A percentile compares a stretch with the other conserved stretches of the same genome.
Conservation (phyloP, 2,329 filamentous ascomycete species). For the Pseudogymnoascus sp. region DNA sequence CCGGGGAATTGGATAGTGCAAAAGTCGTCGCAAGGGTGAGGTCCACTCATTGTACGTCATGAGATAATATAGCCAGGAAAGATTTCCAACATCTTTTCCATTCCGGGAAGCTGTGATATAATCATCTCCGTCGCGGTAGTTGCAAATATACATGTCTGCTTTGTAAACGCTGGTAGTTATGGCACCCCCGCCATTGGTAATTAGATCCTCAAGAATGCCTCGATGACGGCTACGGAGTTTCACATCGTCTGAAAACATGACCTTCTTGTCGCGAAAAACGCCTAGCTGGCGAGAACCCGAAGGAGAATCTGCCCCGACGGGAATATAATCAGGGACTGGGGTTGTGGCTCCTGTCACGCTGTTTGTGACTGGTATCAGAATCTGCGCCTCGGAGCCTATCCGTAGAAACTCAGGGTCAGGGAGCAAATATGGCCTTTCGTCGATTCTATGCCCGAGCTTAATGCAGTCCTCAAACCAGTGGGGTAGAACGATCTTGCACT, state of each 20-base stretch:
- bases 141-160: slow-evolving; percentile 79
- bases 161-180: slow-evolving; percentile 58
- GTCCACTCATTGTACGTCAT: slow-evolving; percentile 87
- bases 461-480: slow-evolving; percentile 99
- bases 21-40: slow-evolving; percentile 68
- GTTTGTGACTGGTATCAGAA: slow-evolving; percentile 49
- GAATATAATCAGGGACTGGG: slow-evolving; percentile 34
- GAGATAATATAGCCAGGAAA: slow-evolving; percentile 89
- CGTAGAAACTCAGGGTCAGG: slow-evolving; percentile 80
- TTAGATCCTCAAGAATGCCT: slow-evolving; percentile 61
- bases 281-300: slow-evolving; percentile 48
- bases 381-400: slow-evolving; percentile 45
- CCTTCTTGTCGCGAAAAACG: slow-evolving; percentile 69
- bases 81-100: slow-evolving; percentile 79
- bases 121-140: slow-evolving; percentile 72
- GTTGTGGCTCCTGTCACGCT: slow-evolving; percentile 62
- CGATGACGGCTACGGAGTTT: slow-evolving; percentile 59
- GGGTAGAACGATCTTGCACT: slow-evolving; percentile 78
- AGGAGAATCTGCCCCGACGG: slow-evolving; percentile 37
- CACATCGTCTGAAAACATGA: slow-evolving; percentile 72
- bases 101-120: slow-evolving; percentile 70
- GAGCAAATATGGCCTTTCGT: slow-evolving; percentile 76
- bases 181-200: slow-evolving; percentile 62
- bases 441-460: slow-evolving; percentile 83
- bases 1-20: slow-evolving; percentile 83